Evolutionary conservation across 2,329 filamentous ascomycete species (phyloP).

Genomic region (Sclerotiophoma versabilis): DNA sequence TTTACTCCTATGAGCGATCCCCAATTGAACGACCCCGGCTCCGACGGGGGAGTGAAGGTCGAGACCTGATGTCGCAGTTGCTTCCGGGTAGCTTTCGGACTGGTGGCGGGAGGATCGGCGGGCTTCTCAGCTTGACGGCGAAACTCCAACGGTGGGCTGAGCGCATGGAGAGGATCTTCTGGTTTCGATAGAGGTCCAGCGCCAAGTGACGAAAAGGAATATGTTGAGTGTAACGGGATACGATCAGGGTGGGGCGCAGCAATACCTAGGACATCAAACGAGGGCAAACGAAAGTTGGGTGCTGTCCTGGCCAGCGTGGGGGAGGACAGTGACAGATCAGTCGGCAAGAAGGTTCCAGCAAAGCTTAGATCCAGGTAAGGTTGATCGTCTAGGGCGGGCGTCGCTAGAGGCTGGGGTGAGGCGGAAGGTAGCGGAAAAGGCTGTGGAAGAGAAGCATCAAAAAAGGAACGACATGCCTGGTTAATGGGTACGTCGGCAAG

Average conservation of each 20-base stretch:
- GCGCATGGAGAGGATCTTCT: conserved; percentile 50
- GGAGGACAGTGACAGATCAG: conserved; percentile 40
- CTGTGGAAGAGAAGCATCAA: conserved; percentile 38
- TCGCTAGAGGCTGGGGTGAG: conserved; percentile 28
- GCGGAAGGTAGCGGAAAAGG: conserved; percentile 40
- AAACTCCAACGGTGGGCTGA: conserved; percentile 41
- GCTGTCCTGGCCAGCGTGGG: conserved; percentile 41
- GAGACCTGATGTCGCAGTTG: conserved; percentile 48
- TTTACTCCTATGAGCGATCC: conserved; percentile 46
- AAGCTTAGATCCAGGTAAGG: conserved; percentile 38
- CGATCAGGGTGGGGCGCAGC: conserved; percentile 56
- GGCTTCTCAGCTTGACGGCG: conserved; percentile 27
- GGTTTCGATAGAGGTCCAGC: conserved; percentile 49
- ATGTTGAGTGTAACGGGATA: conserved; percentile 33
- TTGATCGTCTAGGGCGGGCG: conserved; percentile 36
- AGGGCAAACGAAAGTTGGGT: conserved; percentile 58
- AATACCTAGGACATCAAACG: conserved; percentile 61
- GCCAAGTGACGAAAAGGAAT: conserved; percentile 43
- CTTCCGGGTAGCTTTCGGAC: conserved; percentile 32
- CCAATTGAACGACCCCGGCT: conserved; percentile 53
- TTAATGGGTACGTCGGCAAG: conserved; percentile 19
- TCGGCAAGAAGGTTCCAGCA: conserved; percentile 36
- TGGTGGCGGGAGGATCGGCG: conserved; percentile 23
- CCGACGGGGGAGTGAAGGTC: conserved; percentile 55
- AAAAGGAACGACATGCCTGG: conserved; percentile 31